Evolutionary conservation across 371 early-diverging fungal species (phyloP).

Genomic region (Apophysomyces elegans): DNA sequence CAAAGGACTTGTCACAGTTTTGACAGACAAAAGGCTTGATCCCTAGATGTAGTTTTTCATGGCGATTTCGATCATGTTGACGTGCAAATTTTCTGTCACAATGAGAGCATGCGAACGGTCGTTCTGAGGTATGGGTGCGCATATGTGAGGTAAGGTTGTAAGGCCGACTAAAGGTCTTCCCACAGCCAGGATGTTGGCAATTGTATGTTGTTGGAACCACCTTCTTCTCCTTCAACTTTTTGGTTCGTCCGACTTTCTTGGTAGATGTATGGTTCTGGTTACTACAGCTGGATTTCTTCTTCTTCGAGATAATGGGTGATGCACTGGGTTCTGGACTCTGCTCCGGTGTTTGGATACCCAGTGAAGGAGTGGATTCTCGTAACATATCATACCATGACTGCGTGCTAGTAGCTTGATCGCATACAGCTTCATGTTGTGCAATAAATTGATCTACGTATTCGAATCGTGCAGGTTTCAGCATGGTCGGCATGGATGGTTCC

Average conservation of each 20-base stretch:
- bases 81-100: conserved; percentile 59
- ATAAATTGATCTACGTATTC: conserved; percentile 9
- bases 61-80: conserved; percentile 65
- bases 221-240: conserved; percentile 4
- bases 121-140: conserved; percentile 62
- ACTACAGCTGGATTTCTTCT: neutral
- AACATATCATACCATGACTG: neutral
- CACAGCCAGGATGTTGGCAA: conserved; percentile 58
- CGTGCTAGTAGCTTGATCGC: neutral
- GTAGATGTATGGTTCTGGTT: neutral
- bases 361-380: neutral
- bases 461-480: conserved; percentile 5
- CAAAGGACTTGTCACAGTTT: conserved; percentile 58
- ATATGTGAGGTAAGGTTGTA: conserved; percentile 76
- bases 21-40: conserved; percentile 61
- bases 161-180: conserved; percentile 68
- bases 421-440: conserved; percentile 9
- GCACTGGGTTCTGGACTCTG: neutral
- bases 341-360: neutral
- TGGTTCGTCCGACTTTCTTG: conserved; percentile 6
- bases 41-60: conserved; percentile 60
- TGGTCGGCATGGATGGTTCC: neutral
- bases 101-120: conserved; percentile 43
- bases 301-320: neutral
- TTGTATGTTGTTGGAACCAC: conserved; percentile 1